Evolutionary conservation across 768 basidiomycete species (phyloP).

Genomic region (Gloeopeniophorella convolvens): DNA sequence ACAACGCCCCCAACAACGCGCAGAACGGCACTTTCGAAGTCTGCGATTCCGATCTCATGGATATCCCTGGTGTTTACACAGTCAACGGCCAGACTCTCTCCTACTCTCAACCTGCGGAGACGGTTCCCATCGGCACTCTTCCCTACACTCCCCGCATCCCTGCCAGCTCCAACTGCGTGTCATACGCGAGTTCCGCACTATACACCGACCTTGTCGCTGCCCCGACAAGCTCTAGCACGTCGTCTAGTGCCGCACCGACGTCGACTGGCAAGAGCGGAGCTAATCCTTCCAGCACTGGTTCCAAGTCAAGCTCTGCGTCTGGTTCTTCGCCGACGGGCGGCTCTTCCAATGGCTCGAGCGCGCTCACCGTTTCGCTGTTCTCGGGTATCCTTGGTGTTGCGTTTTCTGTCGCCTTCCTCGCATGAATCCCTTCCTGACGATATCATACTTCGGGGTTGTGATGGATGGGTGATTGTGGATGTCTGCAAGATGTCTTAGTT

Average conservation of each 20-base stretch:
- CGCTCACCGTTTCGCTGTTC: constrained; percentile 8
- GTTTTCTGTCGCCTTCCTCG: constrained; percentile 15
- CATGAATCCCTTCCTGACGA: constrained; percentile 1
- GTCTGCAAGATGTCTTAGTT: too few species aligned
- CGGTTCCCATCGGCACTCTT: constrained; percentile 35
- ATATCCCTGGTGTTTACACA: constrained; percentile 47
- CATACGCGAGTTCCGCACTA: constrained; percentile 31
- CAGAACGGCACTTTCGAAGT: constrained; percentile 52
- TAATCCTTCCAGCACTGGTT: not conserved
- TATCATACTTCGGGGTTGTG: too few species aligned
- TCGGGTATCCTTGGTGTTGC: constrained; percentile 10
- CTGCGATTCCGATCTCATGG: constrained; percentile 63
- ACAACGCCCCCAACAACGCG: constrained; percentile 65
- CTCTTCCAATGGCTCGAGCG: constrained; percentile 14
- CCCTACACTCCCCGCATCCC: constrained; percentile 38
- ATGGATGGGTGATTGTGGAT: too few species aligned
- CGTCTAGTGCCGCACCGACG: not conserved
- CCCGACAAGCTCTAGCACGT: too few species aligned
- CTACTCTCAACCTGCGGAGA: constrained; percentile 43
- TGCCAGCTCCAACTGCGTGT: constrained; percentile 39
- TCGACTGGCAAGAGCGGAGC: not conserved
- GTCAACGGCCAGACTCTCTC: constrained; percentile 35
- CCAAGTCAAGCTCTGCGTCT: not conserved
- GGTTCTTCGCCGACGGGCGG: not conserved
- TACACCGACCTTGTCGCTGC: constrained; percentile 25